Evolutionary conservation across 1,139 yeast genomes (phyloP).

Genomic region (Diutina pseudorugosa): DNA sequence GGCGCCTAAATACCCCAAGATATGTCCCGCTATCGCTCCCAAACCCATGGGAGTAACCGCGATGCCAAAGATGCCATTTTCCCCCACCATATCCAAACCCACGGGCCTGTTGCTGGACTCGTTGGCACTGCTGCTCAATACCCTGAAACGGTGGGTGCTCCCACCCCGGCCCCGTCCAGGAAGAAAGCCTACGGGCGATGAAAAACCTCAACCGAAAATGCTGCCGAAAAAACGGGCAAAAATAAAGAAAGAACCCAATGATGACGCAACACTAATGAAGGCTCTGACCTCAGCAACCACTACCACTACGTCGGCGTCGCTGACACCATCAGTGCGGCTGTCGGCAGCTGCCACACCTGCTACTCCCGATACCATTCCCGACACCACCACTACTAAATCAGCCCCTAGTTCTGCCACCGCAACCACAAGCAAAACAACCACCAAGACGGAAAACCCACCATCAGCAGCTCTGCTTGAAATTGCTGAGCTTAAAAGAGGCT

Average conservation of each 20-base stretch:
- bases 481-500: slow-evolving; percentile 11
- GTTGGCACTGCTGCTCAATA: slow-evolving; percentile 16
- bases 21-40: slow-evolving; percentile 4
- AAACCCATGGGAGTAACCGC: not conserved
- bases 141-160: slow-evolving; percentile 49
- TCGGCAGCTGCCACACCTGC: not conserved
- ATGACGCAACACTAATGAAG: not conserved
- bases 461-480: not conserved
- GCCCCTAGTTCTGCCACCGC: not conserved
- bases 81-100: not conserved
- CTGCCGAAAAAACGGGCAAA: slow-evolving; percentile 4
- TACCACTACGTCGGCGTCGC: not conserved
- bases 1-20: slow-evolving; percentile 1
- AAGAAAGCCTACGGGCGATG: slow-evolving; percentile 26
- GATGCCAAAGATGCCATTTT: slow-evolving; percentile 2
- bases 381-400: not conserved
- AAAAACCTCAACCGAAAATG: slow-evolving; percentile 4
- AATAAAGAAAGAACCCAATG: slow-evolving; percentile 3
- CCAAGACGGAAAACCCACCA: no score
- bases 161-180: slow-evolving; percentile 61
- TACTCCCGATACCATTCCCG: not conserved
- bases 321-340: not conserved
- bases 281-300: not conserved
- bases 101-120: not conserved
- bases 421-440: not conserved